These are phyloP conservation scores for Rhizopus sp. DNA, from an alignment of 371 early-diverging fungal species.

Conservation along the genomic window DNA sequence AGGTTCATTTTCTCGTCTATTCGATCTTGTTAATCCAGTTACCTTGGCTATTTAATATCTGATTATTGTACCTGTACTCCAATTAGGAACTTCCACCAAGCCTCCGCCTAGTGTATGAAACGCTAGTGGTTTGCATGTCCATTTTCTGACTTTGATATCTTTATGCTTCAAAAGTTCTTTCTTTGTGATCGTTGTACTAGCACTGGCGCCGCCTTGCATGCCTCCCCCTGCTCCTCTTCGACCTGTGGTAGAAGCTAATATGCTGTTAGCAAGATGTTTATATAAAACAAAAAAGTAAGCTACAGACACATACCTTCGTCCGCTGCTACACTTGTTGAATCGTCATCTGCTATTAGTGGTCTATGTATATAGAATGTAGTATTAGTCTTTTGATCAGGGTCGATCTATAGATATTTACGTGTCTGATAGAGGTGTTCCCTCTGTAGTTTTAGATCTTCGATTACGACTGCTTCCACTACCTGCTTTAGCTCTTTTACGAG, in stretches of 20 bases:
- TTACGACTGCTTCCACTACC: constrained; percentile 10
- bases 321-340: constrained; percentile 4
- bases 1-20: constrained; percentile 43
- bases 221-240: constrained; percentile 6
- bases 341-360: constrained; percentile 20
- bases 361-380: constrained; percentile 1
- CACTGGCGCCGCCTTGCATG: constrained; percentile 4
- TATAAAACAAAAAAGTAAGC: background rate
- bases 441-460: constrained; percentile 13
- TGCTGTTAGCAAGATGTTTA: background rate
- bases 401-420: constrained; percentile 10
- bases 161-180: constrained; percentile 40
- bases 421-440: constrained; percentile 21
- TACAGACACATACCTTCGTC: constrained; percentile 19
- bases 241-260: background rate
- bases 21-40: constrained; percentile 5
- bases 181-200: constrained; percentile 9
- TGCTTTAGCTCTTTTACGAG: constrained; percentile 24
- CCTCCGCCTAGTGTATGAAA: constrained; percentile 43
- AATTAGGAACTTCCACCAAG: constrained; percentile 25
- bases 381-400: too few species aligned
- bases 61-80: constrained; percentile 32
- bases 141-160: constrained; percentile 36
- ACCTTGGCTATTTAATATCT: constrained; percentile 26
- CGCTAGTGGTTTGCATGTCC: constrained; percentile 29